Percentiles rank a stretch among this genome's conserved stretches.
Evolutionary conservation across 768 basidiomycete species (phyloP).

Genomic region (Tylopilus intermedius): DNA sequence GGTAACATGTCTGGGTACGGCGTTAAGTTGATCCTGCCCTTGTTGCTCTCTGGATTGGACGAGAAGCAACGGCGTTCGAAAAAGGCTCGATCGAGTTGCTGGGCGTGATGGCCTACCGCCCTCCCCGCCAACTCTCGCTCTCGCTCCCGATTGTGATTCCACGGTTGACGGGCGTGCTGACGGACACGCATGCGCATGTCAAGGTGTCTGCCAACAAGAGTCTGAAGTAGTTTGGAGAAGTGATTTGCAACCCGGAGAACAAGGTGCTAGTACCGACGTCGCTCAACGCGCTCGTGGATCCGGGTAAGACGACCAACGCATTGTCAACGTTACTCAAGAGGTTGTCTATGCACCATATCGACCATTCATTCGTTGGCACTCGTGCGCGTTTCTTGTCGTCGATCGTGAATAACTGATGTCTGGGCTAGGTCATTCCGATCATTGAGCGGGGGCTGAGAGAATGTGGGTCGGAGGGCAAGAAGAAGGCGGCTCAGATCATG

Average conservation of each 20-base stretch:
- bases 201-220: slow-evolving; percentile 89
- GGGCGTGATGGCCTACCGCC: slow-evolving; percentile 98
- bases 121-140: slow-evolving; percentile 88
- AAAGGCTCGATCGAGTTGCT: slow-evolving; percentile 94
- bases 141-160: slow-evolving; percentile 97
- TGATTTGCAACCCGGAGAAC: slow-evolving; percentile 96
- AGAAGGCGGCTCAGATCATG: slow-evolving; percentile 93
- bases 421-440: slow-evolving; percentile 82
- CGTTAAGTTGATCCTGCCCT: slow-evolving; percentile 91
- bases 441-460: slow-evolving; percentile 90
- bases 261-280: slow-evolving; percentile 84
- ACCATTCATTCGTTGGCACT: slow-evolving; percentile 90
- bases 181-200: slow-evolving; percentile 97
- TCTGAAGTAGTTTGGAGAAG: slow-evolving; percentile 96
- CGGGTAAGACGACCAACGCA: slow-evolving; percentile 82
- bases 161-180: slow-evolving; percentile 88
- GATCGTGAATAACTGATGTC: neutral
- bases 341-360: slow-evolving; percentile 97
- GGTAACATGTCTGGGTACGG: slow-evolving; percentile 90
- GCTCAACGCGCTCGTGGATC: slow-evolving; percentile 93
- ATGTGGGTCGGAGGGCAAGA: slow-evolving; percentile 89
- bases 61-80: slow-evolving; percentile 99
- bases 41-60: slow-evolving; percentile 83
- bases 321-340: slow-evolving; percentile 84
- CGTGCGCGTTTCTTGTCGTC: slow-evolving; percentile 39